Percentiles rank a stretch among this genome's conserved stretches.
phyloP scores from a whole-genome alignment of 257 asterid species.

The Lithospermum erythrorhizon region DNA sequence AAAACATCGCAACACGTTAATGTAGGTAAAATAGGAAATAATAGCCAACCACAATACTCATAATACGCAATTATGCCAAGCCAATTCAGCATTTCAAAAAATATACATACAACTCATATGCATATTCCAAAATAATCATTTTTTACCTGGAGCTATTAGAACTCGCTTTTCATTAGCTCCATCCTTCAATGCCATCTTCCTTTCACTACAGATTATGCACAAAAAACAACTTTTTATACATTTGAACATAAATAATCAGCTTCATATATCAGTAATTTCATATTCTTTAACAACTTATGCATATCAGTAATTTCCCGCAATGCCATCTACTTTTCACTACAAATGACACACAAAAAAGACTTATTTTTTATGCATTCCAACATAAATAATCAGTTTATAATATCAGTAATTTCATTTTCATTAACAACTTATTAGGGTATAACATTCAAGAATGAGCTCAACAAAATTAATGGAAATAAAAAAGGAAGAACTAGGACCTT shows the following conservation, averaged over 20 bases:
- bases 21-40: too few species aligned
- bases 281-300: too few species aligned
- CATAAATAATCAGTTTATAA: not conserved
- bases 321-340: constrained; percentile 34
- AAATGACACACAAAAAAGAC: not conserved
- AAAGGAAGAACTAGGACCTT: too few species aligned
- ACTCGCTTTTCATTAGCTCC: constrained; percentile 59
- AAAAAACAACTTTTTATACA: not conserved
- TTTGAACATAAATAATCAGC: not conserved
- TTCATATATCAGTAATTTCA: not conserved
- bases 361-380: not conserved
- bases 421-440: too few species aligned
- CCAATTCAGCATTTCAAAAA: too few species aligned
- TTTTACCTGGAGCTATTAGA: constrained; percentile 57
- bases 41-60: too few species aligned
- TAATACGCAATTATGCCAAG: too few species aligned
- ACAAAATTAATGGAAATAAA: too few species aligned
- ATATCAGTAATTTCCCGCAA: too few species aligned
- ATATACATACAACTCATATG: too few species aligned
- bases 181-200: constrained; percentile 70
- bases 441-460: too few species aligned
- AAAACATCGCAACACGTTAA: too few species aligned
- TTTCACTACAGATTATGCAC: not conserved
- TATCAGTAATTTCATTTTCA: not conserved
- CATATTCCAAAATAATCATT: not conserved